Evolutionary conservation across 1,284 basidiomycete genomes (phyloP), one percentile per base, ranked within the genome.

Genomic region (Cryptococcus jaspeensis): DNA sequence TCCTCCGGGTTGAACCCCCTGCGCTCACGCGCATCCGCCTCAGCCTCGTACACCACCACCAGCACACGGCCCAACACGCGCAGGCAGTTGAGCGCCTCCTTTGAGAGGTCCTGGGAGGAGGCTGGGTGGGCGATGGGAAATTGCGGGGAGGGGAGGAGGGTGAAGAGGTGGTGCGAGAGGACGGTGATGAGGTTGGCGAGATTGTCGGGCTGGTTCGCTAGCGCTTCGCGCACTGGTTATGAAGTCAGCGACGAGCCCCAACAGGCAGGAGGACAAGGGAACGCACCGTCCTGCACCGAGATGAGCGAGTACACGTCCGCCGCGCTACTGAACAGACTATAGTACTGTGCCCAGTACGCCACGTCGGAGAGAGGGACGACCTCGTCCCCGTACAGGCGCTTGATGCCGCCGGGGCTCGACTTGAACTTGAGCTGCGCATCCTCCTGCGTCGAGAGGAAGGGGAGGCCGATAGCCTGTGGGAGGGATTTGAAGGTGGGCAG

Each of bases 251-350:
- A 35, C 12, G 44, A 44, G 35, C 23, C 16, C 25, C 9, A 28
- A 16, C 5, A 35, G 11, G 23, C 1, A 25, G 48, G 23, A n/a
- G 46, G 5, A 7, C 28, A 28, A 44, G 20, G 52, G 15, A 25
- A 80, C 87, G 62, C 79, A 92, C 91, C 84, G 69, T 94, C 91
- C 67, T 90, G 85, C 0, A 88, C 84, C 6, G 88, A 86, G 62
- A 96, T 87, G 56, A 95, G 82, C 25, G 89, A 88, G 78, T 89
- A 90, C 18, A 92, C 90, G 71, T 95, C 92, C 0, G 89, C 88
- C 0, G 89, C 82, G 7, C 88, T 87, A 78, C 90, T 90, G 73
- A 94, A 94, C 11, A 95, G 79, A 38, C 83, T 78, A 62, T 88
- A 86, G 75, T 89, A 96, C 87, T 94, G 72, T 60, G 90, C 83